Percentiles rank a stretch among this genome's conserved stretches.
phyloP scores from a whole-genome alignment of 2,329 filamentous ascomycete genomes.

The Colletotrichum shisoi region DNA sequence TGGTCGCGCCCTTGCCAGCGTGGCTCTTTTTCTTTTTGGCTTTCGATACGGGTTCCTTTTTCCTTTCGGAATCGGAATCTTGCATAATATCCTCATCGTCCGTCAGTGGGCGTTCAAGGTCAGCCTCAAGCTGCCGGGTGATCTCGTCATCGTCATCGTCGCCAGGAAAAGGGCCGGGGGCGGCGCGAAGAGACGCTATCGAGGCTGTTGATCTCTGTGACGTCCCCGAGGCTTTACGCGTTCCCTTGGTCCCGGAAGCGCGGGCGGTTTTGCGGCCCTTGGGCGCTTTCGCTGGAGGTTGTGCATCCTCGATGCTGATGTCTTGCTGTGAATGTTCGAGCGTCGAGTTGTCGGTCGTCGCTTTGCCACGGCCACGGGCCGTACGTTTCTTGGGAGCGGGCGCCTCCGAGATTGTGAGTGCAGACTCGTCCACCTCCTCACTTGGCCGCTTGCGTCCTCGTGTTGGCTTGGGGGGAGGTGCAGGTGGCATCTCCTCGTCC shows the following conservation, averaged over 20 bases:
- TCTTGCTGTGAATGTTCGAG: slow-evolving; percentile 51
- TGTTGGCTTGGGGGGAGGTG: slow-evolving; percentile 52
- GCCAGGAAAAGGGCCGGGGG: slow-evolving; percentile 54
- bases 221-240: slow-evolving; percentile 44
- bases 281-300: slow-evolving; percentile 46
- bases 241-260: slow-evolving; percentile 53
- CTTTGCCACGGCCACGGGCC: slow-evolving; percentile 60
- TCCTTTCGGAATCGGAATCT: slow-evolving; percentile 57
- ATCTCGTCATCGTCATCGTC: slow-evolving; percentile 67
- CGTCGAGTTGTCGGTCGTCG: slow-evolving; percentile 51
- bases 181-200: slow-evolving; percentile 48
- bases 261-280: slow-evolving; percentile 55
- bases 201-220: slow-evolving; percentile 58
- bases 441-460: slow-evolving; percentile 71
- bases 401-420: slow-evolving; percentile 53
- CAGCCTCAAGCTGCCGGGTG: slow-evolving; percentile 70
- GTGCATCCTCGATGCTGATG: slow-evolving; percentile 51
- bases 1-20: slow-evolving; percentile 43
- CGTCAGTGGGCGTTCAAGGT: slow-evolving; percentile 65
- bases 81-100: slow-evolving; percentile 61
- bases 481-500: slow-evolving; percentile 50
- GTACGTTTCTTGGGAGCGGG: slow-evolving; percentile 68
- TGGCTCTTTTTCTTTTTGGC: slow-evolving; percentile 45
- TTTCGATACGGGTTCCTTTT: slow-evolving; percentile 47
- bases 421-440: slow-evolving; percentile 63